Evolutionary conservation across 306 rosid species (phyloP), one percentile per base, ranked within the genome.

Genomic region (Hippophae gyantsensis): DNA sequence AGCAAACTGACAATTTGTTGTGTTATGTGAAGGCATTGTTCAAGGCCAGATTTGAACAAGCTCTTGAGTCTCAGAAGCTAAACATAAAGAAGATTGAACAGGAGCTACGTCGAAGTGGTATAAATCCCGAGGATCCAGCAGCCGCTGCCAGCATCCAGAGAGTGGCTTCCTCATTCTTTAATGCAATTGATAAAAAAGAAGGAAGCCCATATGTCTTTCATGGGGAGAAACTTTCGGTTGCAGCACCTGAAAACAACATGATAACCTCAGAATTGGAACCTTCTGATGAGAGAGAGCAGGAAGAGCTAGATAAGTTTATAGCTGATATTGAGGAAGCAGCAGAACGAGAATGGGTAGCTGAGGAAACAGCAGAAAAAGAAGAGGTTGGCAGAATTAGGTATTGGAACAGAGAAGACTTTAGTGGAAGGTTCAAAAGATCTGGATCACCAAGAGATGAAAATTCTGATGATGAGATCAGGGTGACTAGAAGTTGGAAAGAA

Each of bases 21-120:
- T 32, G 65, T 57, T 59, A 62, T 52, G 48, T 76, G 64, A 84
- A 92, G 98, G 98, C 98, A 61, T 80, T 90, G 60, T 90, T 90
- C 81, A 90, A 90, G 83, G 98, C 98, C 56, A 90, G 98, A 76
- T 90, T 90, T 64, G 98, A 90, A 78, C 98, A 90, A 74, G 98
- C 98, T 60, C 95, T 90, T 45, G 98, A 90, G 71, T 90, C 98
- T 59, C 96, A 90, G 74, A 90, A 90, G 78, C 73, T 90, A 53
- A 90, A 90, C 79, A 87, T 87, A 58, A 90, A 87, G 98, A 81
- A 85, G 76, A 61, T 81, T 52, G 98, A 90, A 65, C 98, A 90
- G 78, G 72, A 90, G 73, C 96, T 90, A 61, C 86, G 96, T 10
- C 81, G 92, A 43, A 90, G 67, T 82, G 98, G 98, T 67, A 79